phyloP scores from a whole-genome alignment of 2,329 filamentous ascomycete genomes.

The Claviceps paspali region DNA sequence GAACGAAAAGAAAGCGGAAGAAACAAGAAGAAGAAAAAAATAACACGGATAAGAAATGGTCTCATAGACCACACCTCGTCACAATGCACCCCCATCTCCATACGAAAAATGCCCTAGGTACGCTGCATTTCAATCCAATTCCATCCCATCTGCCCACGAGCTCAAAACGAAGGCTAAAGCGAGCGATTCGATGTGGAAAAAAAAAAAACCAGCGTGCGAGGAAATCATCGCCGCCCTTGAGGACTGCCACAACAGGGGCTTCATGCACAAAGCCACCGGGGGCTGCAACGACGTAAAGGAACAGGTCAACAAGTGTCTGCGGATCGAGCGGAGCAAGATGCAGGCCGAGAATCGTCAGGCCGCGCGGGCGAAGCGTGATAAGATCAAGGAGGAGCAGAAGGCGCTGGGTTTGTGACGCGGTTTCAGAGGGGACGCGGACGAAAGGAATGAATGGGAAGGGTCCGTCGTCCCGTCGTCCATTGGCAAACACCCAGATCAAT shows the following conservation, averaged over 20 bases:
- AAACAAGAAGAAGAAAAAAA: not conserved
- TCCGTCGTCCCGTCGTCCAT: too few relatives aligned
- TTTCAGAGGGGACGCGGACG: not conserved
- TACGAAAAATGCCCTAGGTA: conserved; percentile 82
- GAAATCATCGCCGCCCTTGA: conserved; percentile 89
- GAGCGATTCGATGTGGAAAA: not conserved
- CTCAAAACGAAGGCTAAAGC: not conserved
- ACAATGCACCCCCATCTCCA: conserved; percentile 96
- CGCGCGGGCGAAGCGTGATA: conserved; percentile 53
- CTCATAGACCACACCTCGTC: not conserved
- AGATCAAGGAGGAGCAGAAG: conserved; percentile 59
- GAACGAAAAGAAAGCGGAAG: too few relatives aligned
- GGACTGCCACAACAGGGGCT: conserved; percentile 85
- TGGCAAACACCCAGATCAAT: too few relatives aligned
- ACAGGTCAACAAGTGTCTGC: conserved; percentile 71
- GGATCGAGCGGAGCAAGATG: conserved; percentile 62
- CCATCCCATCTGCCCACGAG: too few relatives aligned
- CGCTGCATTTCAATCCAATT: not conserved
- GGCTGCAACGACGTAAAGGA: conserved; percentile 81
- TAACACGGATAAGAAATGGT: not conserved
- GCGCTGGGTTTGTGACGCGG: conserved; percentile 20
- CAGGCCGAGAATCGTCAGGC: conserved; percentile 58
- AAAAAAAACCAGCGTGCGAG: conserved; percentile 58
- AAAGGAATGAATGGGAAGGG: too few relatives aligned
- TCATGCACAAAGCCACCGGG: conserved; percentile 79